These are phyloP conservation scores for Eimeria brunetti DNA, from an alignment of 169 alveolate species.

Conservation along the genomic window DNA sequence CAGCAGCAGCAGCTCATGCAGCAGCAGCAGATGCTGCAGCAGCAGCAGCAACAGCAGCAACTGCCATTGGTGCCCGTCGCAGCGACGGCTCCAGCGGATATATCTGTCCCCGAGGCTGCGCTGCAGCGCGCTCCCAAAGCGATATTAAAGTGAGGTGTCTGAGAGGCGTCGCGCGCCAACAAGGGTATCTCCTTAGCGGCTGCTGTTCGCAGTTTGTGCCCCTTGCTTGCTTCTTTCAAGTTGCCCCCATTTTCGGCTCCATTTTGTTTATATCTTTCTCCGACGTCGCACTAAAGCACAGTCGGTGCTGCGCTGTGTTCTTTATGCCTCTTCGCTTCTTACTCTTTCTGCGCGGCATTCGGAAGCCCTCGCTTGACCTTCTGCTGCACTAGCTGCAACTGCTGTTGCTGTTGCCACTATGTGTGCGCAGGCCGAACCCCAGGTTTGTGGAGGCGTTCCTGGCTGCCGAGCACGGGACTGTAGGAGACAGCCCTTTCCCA, in stretches of 20 bases:
- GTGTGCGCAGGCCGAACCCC: slow-evolving; percentile 61
- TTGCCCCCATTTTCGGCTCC: neutral
- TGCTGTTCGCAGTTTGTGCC: neutral
- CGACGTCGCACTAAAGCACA: neutral
- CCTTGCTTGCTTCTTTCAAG: neutral
- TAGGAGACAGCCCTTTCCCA: slow-evolving; percentile 35
- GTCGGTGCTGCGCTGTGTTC: neutral
- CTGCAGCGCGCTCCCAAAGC: slow-evolving; percentile 69
- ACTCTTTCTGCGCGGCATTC: neutral
- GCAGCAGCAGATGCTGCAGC: slow-evolving; percentile 34
- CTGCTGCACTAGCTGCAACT: neutral
- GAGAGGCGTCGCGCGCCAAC: neutral
- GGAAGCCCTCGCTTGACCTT: neutral
- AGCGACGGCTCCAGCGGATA: slow-evolving; percentile 67
- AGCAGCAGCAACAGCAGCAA: slow-evolving; percentile 32
- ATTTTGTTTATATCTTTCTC: neutral
- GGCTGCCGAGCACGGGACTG: slow-evolving; percentile 45
- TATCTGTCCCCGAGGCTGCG: slow-evolving; percentile 49
- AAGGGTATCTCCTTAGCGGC: neutral
- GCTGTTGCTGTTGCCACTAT: slow-evolving; percentile 8
- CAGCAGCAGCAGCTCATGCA: slow-evolving; percentile 58
- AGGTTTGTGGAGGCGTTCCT: slow-evolving; percentile 66
- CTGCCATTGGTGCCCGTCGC: slow-evolving; percentile 43
- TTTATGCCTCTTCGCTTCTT: neutral
- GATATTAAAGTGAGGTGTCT: slow-evolving; percentile 26